Conservation (phyloP, 306 rosid species). For the Quercus alba region DNA sequence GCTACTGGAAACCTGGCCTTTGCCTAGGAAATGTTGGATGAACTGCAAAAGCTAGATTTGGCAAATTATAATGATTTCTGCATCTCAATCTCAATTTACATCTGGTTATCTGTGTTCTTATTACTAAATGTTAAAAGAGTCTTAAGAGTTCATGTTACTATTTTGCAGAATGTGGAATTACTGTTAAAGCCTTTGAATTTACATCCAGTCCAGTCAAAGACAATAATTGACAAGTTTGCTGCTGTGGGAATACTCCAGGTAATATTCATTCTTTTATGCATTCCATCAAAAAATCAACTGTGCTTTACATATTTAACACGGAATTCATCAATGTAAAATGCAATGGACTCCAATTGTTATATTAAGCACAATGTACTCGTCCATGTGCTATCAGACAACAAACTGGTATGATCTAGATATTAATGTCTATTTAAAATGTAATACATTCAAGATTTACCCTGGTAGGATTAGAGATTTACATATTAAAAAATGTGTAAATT, state of each 20-base stretch:
- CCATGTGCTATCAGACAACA: background rate
- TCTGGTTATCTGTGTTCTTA: background rate
- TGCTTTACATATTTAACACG: background rate
- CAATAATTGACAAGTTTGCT: constrained; percentile 81
- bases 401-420: background rate
- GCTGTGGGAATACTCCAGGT: constrained; percentile 96
- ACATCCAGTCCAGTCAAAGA: constrained; percentile 47
- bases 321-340: background rate
- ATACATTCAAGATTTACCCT: background rate
- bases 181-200: constrained; percentile 55
- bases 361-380: background rate
- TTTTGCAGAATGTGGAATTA: constrained; percentile 59
- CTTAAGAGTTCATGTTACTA: constrained; percentile 6
- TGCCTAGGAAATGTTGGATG: background rate
- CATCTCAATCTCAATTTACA: background rate
- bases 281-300: background rate
- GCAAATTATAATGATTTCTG: background rate
- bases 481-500: too few relatives aligned
- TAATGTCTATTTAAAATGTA: background rate
- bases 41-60: background rate
- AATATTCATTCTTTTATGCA: background rate
- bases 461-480: too few relatives aligned
- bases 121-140: background rate
- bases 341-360: background rate
- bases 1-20: background rate